Conservation (phyloP, 2,329 filamentous ascomycete genomes). For the Cladosporium colombiae region DNA sequence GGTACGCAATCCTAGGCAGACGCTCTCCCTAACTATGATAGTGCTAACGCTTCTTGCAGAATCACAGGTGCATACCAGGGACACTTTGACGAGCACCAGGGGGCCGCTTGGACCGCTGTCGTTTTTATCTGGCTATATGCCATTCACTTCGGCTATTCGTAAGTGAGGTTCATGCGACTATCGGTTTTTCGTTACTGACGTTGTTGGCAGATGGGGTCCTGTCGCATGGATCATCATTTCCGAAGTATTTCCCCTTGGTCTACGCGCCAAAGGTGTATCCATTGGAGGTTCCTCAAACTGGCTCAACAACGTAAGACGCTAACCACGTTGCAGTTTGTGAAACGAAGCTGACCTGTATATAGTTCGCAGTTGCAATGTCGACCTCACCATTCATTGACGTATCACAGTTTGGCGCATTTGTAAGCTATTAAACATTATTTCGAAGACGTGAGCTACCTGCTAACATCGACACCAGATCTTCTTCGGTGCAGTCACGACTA, state of each 20-base stretch:
- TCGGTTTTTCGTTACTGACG: background rate
- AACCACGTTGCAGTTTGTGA: too few relatives aligned
- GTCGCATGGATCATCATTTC: conserved; percentile 63
- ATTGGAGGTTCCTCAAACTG: conserved; percentile 28
- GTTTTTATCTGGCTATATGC: conserved; percentile 73
- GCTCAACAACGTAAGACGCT: conserved; percentile 27
- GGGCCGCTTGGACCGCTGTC: conserved; percentile 69
- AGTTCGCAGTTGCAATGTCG: conserved; percentile 27
- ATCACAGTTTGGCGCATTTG: conserved; percentile 27
- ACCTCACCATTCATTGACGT: conserved; percentile 26
- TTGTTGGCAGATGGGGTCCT: conserved; percentile 54
- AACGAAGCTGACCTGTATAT: background rate
- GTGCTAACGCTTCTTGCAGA: background rate
- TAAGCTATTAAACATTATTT: background rate
- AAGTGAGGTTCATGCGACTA: background rate
- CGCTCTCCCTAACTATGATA: background rate
- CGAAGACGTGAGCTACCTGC: background rate
- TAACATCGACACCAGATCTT: conserved; percentile 21
- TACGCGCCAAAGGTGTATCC: conserved; percentile 33
- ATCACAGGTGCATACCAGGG: conserved; percentile 42
- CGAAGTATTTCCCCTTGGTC: conserved; percentile 33
- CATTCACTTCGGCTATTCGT: conserved; percentile 69
- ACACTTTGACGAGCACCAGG: conserved; percentile 31
- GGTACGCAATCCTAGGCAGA: background rate
- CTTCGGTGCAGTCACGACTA: conserved; percentile 26